Base-by-base conservation (phyloP, 106 monocot species). In the Dendrobium huoshanense region DNA sequence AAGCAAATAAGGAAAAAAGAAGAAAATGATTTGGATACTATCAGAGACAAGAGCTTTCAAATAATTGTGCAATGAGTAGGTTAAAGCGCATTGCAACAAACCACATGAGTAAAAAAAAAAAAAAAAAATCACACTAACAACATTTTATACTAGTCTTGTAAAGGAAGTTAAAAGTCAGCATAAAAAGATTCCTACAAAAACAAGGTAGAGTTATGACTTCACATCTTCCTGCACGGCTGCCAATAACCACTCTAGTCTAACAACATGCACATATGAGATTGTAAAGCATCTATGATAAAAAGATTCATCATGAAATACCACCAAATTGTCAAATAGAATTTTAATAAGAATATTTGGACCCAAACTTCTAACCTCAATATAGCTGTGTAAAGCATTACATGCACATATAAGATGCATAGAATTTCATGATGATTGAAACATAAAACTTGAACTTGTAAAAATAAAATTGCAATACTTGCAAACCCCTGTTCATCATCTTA, bases 401-500 rank as follows among this genome's bases (percentile, higher is more conserved):
- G 64, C 24, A 64, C 25, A 64, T 25, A 64, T 64, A 9, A 64
- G 15, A 64, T 64, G 24, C 15, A 7, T 25, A 22, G 1, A 25
- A 10, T 24, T 64, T 22, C 5, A 64, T 64, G 25, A 64, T 25
- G 24, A 64, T 25, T 0, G 24, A 25, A 64, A 25, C 7, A 64
- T 4, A 25, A 64, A 64, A 8, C 15, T 25, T 15, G 25, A 22
- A n/a, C 58, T 19, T 17, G 17, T 64, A 37, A 24, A 64, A 64
- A 25, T 25, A 5, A 0, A n/a, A 74, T 74, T 20, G 4, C 7
- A 44, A 25, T 78, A 99, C 95, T 95, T 91, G 88, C 44, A 99
- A 87, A 55, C 98, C 92, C 1, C 84, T 79, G 41, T 84, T 84
- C 78, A 90, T 82, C 95, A 99, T 95, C 85, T 90, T 95, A 47